Evolutionary conservation across 805 yeast species (phyloP), one percentile per base, ranked within the genome.

Genomic region (Pichia pseudocactophila): DNA sequence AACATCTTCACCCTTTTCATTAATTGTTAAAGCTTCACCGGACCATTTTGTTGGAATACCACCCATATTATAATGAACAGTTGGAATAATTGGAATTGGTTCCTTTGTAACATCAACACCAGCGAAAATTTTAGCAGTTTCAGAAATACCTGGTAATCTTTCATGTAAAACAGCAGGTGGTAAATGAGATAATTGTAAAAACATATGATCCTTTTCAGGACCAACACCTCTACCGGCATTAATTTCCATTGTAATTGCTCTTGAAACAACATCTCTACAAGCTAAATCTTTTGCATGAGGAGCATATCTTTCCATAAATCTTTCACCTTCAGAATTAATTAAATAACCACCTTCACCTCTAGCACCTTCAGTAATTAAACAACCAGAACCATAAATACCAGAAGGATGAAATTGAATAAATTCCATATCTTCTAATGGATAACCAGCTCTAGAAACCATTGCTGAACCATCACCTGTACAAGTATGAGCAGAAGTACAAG

Each of bases 281-380:
- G 98, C 98, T 66, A 90, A 75, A 71, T 90, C 98, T 74, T 90
- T 92, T 53, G 97, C 97, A 42, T 89, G 83, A 52, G 98, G 98
- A 44, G 98, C 98, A 63, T 90, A 90, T 69, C 98, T 82, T 74
- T 90, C 98, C 98, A 90, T 90, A 68, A 90, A 90, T 68, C 98
- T 82, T 73, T 90, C 98, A 76, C 98, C 98, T 71, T 92, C 95
- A 54, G 88, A 78, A 77, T 90, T 90, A 51, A 90, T 75, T 65
- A 90, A 74, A 77, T 78, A 92, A 51, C 98, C 98, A 79, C 98
- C 98, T 74, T 92, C 98, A 77, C 98, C 98, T 75, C 98, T 84
- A 54, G 97, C 95, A 72, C 98, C 98, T 71, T 92, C 98, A 44
- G 98, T 92, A 65, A 92, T 92, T 72, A 90, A 73, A 74, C 97